These are phyloP conservation scores for Zoysia japonica DNA, from an alignment of 176 grass and related monocot species.

Conservation along the genomic window DNA sequence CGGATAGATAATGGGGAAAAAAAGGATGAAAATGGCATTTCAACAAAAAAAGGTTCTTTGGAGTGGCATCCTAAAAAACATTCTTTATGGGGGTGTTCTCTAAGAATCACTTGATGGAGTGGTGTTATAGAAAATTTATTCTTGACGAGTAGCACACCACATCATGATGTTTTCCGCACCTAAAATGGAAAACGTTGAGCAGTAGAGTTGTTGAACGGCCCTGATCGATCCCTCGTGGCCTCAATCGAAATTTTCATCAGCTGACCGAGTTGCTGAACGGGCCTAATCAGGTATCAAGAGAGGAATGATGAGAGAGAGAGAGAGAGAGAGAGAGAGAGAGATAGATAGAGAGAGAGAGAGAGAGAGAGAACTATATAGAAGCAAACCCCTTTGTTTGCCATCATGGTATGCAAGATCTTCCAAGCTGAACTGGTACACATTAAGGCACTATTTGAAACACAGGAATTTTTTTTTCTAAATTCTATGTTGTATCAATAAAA, in stretches of 20 bases:
- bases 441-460: too few relatives aligned
- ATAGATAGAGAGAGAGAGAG: conserved; percentile 31
- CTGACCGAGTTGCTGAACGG: not conserved
- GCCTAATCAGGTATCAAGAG: not conserved
- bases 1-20: not conserved
- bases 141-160: not conserved
- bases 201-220: conserved; percentile 12
- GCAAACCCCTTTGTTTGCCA: conserved; percentile 21
- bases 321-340: conserved; percentile 44
- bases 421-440: not conserved
- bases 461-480: too few relatives aligned
- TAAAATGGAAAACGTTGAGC: conserved; percentile 18
- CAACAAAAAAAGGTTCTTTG: not conserved
- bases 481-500: too few relatives aligned
- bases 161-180: not conserved
- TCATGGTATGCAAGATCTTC: conserved; percentile 26
- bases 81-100: too few relatives aligned
- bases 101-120: too few relatives aligned
- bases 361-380: conserved; percentile 21
- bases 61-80: too few relatives aligned
- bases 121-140: not conserved
- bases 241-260: conserved; percentile 14
- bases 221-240: conserved; percentile 11
- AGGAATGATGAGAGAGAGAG: conserved; percentile 36
- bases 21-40: not conserved